phyloP scores from a whole-genome alignment of 139 green algal genomes.

The Trebouxia sp. region DNA sequence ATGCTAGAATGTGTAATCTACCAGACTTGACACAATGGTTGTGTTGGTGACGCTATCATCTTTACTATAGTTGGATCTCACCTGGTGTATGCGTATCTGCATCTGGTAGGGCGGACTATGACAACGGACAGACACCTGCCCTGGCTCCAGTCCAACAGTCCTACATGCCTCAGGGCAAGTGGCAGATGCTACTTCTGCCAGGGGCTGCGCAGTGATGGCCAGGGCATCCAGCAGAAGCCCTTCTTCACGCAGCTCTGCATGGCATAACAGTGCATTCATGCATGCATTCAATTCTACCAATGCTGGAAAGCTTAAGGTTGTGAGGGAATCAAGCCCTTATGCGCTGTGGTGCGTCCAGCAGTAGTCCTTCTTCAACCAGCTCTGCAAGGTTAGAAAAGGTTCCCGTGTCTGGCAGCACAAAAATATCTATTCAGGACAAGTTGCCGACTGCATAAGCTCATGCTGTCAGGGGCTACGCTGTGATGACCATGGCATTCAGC shows the following conservation, averaged over 20 bases:
- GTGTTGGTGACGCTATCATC: not conserved
- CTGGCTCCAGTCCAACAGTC: not conserved
- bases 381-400: too few relatives aligned
- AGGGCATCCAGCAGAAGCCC: slow-evolving; percentile 10
- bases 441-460: too few relatives aligned
- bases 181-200: not conserved
- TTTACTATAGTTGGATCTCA: too few relatives aligned
- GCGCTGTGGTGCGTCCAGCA: too few relatives aligned
- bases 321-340: not conserved
- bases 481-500: too few relatives aligned
- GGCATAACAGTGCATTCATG: not conserved
- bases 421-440: too few relatives aligned
- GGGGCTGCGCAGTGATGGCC: not conserved
- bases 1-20: too few relatives aligned
- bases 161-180: not conserved
- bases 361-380: too few relatives aligned
- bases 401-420: too few relatives aligned
- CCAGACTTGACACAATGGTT: not conserved
- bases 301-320: not conserved
- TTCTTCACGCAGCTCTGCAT: slow-evolving; percentile 1
- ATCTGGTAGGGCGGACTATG: not conserved
- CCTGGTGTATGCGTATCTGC: not conserved
- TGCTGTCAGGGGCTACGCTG: too few relatives aligned
- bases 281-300: not conserved
- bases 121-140: not conserved